Percentiles rank a stretch among this genome's conserved stretches.
phyloP scores from a whole-genome alignment of 768 basidiomycete genomes.

The Phallus indusiatus region DNA sequence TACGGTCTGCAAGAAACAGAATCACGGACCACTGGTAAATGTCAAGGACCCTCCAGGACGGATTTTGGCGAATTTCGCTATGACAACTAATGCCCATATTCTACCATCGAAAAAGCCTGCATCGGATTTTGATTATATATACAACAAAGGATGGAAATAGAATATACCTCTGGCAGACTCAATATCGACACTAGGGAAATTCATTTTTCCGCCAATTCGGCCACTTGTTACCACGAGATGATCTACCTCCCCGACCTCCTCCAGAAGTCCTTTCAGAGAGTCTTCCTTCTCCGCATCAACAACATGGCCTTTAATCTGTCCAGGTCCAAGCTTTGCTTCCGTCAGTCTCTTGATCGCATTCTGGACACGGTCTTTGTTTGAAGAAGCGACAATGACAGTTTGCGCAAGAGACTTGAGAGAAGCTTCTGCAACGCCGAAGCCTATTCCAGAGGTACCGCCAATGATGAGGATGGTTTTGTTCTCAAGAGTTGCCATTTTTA shows the following conservation, averaged over 20 bases:
- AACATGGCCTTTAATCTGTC: too few species aligned
- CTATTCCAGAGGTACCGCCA: not conserved
- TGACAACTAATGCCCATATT: conserved; percentile 8
- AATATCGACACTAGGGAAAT: too few species aligned
- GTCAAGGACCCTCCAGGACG: conserved; percentile 4
- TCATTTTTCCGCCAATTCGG: too few species aligned
- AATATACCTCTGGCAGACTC: too few species aligned
- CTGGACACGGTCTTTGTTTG: not conserved
- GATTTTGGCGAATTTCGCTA: conserved; percentile 3
- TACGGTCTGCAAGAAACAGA: not conserved
- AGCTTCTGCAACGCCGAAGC: too few species aligned
- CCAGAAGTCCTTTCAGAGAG: not conserved
- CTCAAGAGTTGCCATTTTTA: not conserved
- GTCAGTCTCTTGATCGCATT: not conserved
- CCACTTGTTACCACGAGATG: not conserved
- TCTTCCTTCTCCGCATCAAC: too few species aligned
- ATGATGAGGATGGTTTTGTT: not conserved
- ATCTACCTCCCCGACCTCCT: not conserved
- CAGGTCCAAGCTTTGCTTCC: not conserved
- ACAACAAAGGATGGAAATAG: too few species aligned
- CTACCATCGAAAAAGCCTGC: conserved; percentile 7
- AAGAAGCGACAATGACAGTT: conserved; percentile 1
- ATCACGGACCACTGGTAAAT: conserved; percentile 3
- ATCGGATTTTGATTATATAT: not conserved
- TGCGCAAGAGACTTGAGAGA: too few species aligned